Evolutionary conservation across 1,139 yeast genomes (phyloP).

Genomic region (Yamadazyma atmosphaerica): DNA sequence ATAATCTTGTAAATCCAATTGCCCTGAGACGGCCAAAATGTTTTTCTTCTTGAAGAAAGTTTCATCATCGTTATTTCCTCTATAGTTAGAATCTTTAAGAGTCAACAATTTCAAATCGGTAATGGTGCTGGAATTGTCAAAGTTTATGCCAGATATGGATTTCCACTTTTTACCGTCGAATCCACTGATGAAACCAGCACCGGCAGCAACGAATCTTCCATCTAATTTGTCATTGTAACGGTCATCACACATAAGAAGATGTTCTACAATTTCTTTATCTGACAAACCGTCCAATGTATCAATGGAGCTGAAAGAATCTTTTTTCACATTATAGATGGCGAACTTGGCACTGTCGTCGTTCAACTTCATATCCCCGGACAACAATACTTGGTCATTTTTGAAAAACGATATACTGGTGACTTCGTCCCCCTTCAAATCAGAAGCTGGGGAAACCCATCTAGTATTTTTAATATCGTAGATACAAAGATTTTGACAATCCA

Average conservation of each 20-base stretch:
- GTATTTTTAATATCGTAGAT: slow-evolving; percentile 58
- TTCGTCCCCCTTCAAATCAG: slow-evolving; percentile 44
- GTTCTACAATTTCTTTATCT: slow-evolving; percentile 42
- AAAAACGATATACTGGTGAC: slow-evolving; percentile 58
- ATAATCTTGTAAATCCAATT: slow-evolving; percentile 46
- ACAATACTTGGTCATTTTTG: slow-evolving; percentile 49
- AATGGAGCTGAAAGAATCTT: slow-evolving; percentile 22
- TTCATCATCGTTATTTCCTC: slow-evolving; percentile 27
- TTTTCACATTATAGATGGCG: slow-evolving; percentile 53
- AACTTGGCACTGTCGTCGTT: slow-evolving; percentile 37
- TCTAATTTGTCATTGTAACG: slow-evolving; percentile 31
- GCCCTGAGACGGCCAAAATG: slow-evolving; percentile 64
- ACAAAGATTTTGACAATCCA: slow-evolving; percentile 65
- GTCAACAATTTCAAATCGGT: slow-evolving; percentile 43
- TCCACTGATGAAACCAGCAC: slow-evolving; percentile 49
- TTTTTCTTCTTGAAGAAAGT: slow-evolving; percentile 42
- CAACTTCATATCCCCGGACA: slow-evolving; percentile 62
- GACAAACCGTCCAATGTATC: slow-evolving; percentile 25
- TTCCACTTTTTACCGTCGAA: slow-evolving; percentile 53
- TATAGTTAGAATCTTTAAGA: slow-evolving; percentile 27
- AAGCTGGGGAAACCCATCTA: slow-evolving; percentile 54
- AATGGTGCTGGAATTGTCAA: slow-evolving; percentile 28
- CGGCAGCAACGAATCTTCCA: slow-evolving; percentile 57
- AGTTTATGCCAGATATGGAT: slow-evolving; percentile 33
- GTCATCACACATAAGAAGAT: slow-evolving; percentile 45